Percentiles rank a stretch among this genome's conserved stretches.
phyloP scores from a whole-genome alignment of 768 basidiomycete species.

The Pleurotus djamor region DNA sequence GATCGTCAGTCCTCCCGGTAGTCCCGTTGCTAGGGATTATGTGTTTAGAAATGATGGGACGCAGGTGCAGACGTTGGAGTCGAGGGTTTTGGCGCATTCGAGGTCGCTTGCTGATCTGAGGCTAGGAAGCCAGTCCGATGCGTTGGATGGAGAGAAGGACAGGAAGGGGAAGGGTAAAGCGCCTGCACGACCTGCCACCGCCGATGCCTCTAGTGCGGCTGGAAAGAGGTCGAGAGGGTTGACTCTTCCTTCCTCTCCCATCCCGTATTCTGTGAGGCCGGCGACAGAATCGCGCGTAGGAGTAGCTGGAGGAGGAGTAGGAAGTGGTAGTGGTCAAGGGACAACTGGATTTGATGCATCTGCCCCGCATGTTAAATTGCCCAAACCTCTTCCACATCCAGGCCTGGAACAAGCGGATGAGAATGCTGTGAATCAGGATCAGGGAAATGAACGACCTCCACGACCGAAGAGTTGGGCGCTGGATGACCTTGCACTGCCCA shows the following conservation, averaged over 20 bases:
- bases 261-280: neutral
- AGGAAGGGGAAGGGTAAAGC: neutral
- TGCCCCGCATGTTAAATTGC: too few relatives aligned
- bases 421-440: neutral
- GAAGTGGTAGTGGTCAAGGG: neutral
- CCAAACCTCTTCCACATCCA: too few relatives aligned
- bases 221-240: conserved; percentile 1
- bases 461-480: conserved; percentile 60
- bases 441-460: conserved; percentile 16
- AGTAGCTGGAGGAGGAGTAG: neutral
- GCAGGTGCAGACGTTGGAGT: conserved; percentile 23
- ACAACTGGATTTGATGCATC: neutral
- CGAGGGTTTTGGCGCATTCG: conserved; percentile 50
- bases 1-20: conserved; percentile 49
- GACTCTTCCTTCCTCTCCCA: neutral
- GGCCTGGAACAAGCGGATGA: neutral
- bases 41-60: conserved; percentile 22
- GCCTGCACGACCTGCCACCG: neutral
- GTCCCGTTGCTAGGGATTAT: conserved; percentile 30
- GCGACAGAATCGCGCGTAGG: too few relatives aligned
- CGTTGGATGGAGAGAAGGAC: conserved; percentile 5
- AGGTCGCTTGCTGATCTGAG: conserved; percentile 38
- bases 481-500: conserved; percentile 57
- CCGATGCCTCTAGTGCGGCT: neutral
- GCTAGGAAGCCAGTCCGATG: neutral